phyloP scores from a whole-genome alignment of 2,329 filamentous ascomycete genomes.

The Penicillium rolfsii region DNA sequence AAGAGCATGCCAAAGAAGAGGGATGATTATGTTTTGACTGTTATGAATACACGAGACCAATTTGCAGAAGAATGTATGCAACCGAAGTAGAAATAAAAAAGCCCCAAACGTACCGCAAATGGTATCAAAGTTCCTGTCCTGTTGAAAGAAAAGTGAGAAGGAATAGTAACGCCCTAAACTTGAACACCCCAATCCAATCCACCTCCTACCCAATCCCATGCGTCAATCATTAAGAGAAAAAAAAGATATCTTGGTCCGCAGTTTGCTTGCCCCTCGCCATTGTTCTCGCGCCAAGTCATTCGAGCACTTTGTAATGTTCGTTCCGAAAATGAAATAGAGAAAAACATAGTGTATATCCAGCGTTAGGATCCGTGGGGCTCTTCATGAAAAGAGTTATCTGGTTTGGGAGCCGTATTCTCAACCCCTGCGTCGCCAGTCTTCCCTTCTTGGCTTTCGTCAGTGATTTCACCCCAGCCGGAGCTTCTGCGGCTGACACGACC shows the following conservation, averaged over 20 bases:
- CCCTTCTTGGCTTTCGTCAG: slow-evolving; percentile 41
- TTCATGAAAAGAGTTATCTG: slow-evolving; percentile 16
- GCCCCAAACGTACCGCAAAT: slow-evolving; percentile 24
- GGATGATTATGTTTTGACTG: slow-evolving; percentile 1
- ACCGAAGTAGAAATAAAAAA: slow-evolving; percentile 19
- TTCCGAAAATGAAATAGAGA: background rate
- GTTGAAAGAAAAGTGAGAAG: slow-evolving; percentile 3
- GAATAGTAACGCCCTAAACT: slow-evolving; percentile 1
- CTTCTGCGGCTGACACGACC: slow-evolving; percentile 48
- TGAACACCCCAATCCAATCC: slow-evolving; percentile 20
- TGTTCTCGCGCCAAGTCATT: slow-evolving; percentile 26
- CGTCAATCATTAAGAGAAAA: slow-evolving; percentile 27
- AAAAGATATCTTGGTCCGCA: slow-evolving; percentile 5
- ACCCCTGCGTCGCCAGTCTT: slow-evolving; percentile 26
- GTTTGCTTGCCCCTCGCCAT: slow-evolving; percentile 4
- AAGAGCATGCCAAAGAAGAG: background rate
- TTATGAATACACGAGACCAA: slow-evolving; percentile 18
- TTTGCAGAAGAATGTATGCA: slow-evolving; percentile 13
- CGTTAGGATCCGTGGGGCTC: slow-evolving; percentile 19
- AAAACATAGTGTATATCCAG: background rate
- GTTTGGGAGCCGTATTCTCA: slow-evolving; percentile 43
- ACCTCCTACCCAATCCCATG: slow-evolving; percentile 22
- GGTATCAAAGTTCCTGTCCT: slow-evolving; percentile 27
- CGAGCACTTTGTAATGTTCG: slow-evolving; percentile 13
- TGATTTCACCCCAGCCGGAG: slow-evolving; percentile 51